These are phyloP conservation scores for Podaxis sp. DNA, from an alignment of 768 basidiomycete genomes.

Conservation along the genomic window DNA sequence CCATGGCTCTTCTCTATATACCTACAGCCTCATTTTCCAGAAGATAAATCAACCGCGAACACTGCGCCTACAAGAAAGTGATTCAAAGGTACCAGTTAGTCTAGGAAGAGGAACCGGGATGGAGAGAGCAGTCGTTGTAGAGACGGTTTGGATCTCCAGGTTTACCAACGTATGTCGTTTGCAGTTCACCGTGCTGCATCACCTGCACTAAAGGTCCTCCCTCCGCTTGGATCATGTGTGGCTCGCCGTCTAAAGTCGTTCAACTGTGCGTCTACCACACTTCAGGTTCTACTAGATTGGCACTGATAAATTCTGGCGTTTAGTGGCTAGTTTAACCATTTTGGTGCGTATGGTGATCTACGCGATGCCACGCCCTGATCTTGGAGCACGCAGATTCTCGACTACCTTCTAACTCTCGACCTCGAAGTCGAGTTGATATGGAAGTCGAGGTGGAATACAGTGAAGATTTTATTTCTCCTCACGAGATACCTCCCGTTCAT, in stretches of 20 bases:
- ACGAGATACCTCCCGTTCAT: slow-evolving; percentile 15
- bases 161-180: background rate
- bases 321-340: slow-evolving; percentile 8
- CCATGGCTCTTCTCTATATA: background rate
- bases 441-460: slow-evolving; percentile 12
- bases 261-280: background rate
- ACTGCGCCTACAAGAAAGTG: background rate
- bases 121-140: background rate
- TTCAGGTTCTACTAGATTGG: background rate
- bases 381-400: slow-evolving; percentile 4
- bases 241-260: background rate
- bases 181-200: background rate
- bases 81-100: background rate
- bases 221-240: background rate
- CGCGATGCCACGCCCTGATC: background rate
- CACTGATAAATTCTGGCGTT: background rate
- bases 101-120: background rate
- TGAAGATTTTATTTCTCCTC: slow-evolving; percentile 16
- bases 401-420: slow-evolving; percentile 12
- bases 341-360: slow-evolving; percentile 1
- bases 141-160: background rate
- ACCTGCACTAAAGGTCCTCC: background rate
- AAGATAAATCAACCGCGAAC: background rate
- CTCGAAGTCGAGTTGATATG: slow-evolving; percentile 13
- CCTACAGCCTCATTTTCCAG: background rate